Evolutionary conservation across 2,329 filamentous ascomycete species (phyloP), one percentile per base, ranked within the genome.

Genomic region (Tolypocladium tundrense): DNA sequence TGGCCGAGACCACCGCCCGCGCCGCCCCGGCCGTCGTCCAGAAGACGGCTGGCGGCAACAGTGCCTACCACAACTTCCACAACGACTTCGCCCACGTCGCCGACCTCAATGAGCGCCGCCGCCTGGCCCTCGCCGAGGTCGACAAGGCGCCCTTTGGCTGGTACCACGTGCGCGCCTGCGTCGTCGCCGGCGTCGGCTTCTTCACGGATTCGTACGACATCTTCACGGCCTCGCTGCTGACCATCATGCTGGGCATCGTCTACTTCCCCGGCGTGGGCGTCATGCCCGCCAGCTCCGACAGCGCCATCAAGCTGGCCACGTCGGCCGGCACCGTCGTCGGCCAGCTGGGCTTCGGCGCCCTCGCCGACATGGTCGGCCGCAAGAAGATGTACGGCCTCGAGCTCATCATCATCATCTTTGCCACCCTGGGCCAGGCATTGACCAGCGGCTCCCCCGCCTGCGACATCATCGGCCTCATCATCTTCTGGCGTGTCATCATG

Each of bases 121-220:
- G 89, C 62, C 83, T 90, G 39, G 90, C 90, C 48, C 86, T 94
- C 56, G 88, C 88, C 42, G 87, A 92, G 73, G 87, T 93, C 64
- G 89, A 93, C 76, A 87, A 87, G 75, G 88, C 88, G 11, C 86
- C 86, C 4, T 92, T 93, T 60, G 87, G 89, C 67, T 93, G 89
- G 88, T 90, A 91, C 69, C 90, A 94, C 68, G 83, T 92, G 59
- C 83, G 89, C 45, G 87, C 89, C 59, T 82, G 89, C 57, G 75
- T 89, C 10, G 89, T 93, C 31, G 89, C 89, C 37, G 90, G 90
- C 66, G 87, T 93, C 61, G 90, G 90, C 65, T 94, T 95, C 83
- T 94, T 94, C 74, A 93, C 90, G 19, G 90, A 93, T 69, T 88
- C 88, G 3, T 93, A 92, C 73, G 86, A 88, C 68, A 90, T 91